A percentile compares a stretch with the other conserved stretches of the same genome.
Conservation (phyloP, 106 monocot species). For the Dioscorea zingiberensis region DNA sequence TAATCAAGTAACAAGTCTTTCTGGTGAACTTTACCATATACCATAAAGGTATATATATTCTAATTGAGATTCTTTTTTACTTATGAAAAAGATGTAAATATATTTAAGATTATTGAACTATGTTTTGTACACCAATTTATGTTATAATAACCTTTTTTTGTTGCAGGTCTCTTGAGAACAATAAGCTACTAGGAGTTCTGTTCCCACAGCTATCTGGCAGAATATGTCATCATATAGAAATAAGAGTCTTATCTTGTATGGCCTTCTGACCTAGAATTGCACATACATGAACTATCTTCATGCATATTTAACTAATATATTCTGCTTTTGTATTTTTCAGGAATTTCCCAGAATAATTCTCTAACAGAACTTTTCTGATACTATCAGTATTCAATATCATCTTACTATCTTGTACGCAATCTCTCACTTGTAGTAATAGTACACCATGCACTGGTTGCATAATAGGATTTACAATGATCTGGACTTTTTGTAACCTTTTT, state of each 20-base stretch:
- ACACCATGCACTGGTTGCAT: no score
- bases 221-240: constrained; percentile 37
- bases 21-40: no score
- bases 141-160: constrained; percentile 1
- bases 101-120: no score
- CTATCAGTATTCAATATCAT: constrained; percentile 37
- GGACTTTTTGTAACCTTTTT: no score
- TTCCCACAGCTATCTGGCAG: constrained; percentile 56
- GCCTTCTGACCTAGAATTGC: neutral
- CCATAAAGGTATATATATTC: no score
- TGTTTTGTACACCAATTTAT: neutral
- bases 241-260: constrained; percentile 58
- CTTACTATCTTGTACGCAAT: constrained; percentile 63
- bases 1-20: neutral
- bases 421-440: neutral
- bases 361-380: constrained; percentile 34
- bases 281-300: neutral
- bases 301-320: neutral
- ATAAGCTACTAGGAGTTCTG: constrained; percentile 44
- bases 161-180: constrained; percentile 63
- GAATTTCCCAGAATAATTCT: constrained; percentile 71
- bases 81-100: neutral
- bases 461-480: no score
- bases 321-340: constrained; percentile 25
- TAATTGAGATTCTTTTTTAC: no score